A percentile compares a stretch with the other conserved stretches of the same genome.
phyloP scores from a whole-genome alignment of 2,329 filamentous ascomycete species.

The Periconia macrospinosa region DNA sequence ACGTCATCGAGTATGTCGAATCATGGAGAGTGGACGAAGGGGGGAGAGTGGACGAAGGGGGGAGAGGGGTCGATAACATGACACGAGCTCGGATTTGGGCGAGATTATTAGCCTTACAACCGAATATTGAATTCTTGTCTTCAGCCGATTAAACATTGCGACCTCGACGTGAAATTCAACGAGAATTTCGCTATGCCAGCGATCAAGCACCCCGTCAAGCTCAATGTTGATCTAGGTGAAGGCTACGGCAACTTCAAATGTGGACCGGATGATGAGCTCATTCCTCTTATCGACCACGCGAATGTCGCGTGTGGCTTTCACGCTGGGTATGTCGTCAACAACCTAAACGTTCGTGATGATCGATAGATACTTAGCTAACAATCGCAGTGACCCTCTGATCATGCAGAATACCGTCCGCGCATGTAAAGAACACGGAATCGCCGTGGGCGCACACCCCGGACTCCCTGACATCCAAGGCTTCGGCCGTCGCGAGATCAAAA shows the following conservation, averaged over 20 bases:
- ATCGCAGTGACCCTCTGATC: constrained; percentile 58
- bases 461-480: constrained; percentile 68
- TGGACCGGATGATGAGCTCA: constrained; percentile 63
- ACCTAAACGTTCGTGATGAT: not conserved
- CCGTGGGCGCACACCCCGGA: constrained; percentile 65
- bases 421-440: constrained; percentile 61
- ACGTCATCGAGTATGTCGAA: constrained; percentile 1
- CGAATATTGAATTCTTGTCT: not conserved
- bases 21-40: not conserved
- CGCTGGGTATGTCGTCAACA: constrained; percentile 36
- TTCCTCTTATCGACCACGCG: constrained; percentile 63
- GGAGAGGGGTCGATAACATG: constrained; percentile 3
- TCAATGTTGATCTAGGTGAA: constrained; percentile 59
- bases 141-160: not conserved
- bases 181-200: constrained; percentile 45
- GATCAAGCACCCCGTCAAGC: constrained; percentile 55
- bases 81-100: not conserved
- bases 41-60: not conserved
- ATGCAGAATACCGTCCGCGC: constrained; percentile 63
- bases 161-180: not conserved
- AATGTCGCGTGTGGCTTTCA: constrained; percentile 66
- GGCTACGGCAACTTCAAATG: constrained; percentile 55
- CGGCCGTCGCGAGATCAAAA: constrained; percentile 63
- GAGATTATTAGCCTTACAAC: not conserved
- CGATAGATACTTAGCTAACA: constrained; percentile 12